These are phyloP conservation scores for Cercospora beticola DNA, from an alignment of 2,329 filamentous ascomycete genomes.

Conservation along the genomic window DNA sequence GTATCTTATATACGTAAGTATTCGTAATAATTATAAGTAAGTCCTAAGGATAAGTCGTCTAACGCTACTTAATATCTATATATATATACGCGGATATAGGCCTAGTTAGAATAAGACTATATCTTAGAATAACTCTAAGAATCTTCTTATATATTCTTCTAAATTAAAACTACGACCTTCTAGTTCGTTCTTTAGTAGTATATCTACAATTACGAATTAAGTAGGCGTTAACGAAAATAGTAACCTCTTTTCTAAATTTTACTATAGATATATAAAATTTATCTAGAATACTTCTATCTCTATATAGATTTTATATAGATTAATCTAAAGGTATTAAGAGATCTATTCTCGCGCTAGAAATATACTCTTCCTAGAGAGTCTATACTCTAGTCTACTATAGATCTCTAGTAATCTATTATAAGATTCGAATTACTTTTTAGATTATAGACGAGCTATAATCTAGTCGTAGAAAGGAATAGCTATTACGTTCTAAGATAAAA, in stretches of 20 bases:
- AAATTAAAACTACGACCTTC: neutral
- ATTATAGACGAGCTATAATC: neutral
- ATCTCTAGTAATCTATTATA: neutral
- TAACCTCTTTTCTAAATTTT: no score
- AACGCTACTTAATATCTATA: neutral
- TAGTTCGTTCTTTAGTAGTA: neutral
- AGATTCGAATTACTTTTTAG: neutral
- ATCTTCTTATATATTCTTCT: neutral
- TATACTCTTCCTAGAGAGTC: no score
- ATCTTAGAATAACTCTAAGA: neutral
- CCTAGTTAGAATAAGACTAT: neutral
- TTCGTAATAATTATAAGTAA: no score
- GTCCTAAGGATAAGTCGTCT: constrained; percentile 9
- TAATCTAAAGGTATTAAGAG: no score
- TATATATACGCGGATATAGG: neutral
- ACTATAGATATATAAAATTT: no score
- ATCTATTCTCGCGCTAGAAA: no score
- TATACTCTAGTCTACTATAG: neutral
- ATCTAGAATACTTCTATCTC: no score
- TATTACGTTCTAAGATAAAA: neutral
- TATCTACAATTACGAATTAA: neutral
- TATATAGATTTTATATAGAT: no score
- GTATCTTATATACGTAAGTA: no score
- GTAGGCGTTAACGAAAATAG: no score
- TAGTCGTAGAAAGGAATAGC: neutral